Percentiles rank a stretch among this genome's conserved stretches.
phyloP scores from a whole-genome alignment of 768 basidiomycete genomes.

The Boletus sensibilis region DNA sequence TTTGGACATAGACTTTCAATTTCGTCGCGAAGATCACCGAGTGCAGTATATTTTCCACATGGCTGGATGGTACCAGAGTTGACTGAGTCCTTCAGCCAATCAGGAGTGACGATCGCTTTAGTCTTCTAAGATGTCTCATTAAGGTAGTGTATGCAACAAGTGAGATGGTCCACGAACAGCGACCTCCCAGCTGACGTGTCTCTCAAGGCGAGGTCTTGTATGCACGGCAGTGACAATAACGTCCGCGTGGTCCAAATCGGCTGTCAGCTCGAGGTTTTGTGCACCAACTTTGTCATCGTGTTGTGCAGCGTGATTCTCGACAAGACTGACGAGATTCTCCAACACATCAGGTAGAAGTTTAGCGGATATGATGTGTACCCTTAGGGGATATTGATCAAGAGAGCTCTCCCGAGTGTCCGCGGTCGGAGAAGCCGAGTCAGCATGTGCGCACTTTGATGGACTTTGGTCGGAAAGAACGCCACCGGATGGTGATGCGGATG shows the following conservation, averaged over 20 bases:
- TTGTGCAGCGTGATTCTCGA: constrained; percentile 14
- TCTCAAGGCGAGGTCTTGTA: constrained; percentile 67
- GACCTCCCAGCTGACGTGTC: constrained; percentile 63
- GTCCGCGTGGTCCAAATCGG: constrained; percentile 50
- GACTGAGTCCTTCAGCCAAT: constrained; percentile 67
- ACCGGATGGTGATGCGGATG: background rate
- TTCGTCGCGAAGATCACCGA: constrained; percentile 49
- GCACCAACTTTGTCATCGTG: background rate
- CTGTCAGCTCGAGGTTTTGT: constrained; percentile 36
- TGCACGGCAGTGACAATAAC: constrained; percentile 63
- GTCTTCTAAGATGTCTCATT: constrained; percentile 43
- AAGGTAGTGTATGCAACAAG: background rate
- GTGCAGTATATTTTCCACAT: constrained; percentile 55
- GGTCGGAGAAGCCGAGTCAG: constrained; percentile 1
- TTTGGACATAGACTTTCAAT: constrained; percentile 47
- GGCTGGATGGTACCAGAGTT: constrained; percentile 43
- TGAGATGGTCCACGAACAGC: constrained; percentile 49
- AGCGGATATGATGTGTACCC: constrained; percentile 33
- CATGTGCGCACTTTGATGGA: constrained; percentile 13
- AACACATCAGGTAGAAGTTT: constrained; percentile 29
- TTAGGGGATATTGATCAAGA: constrained; percentile 11
- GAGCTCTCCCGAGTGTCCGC: constrained; percentile 4
- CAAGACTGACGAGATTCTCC: constrained; percentile 25
- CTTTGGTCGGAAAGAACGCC: background rate
- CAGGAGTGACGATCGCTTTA: constrained; percentile 67